Base-by-base conservation (phyloP, 164 flowering plant species). In the Litsea cubeba region DNA sequence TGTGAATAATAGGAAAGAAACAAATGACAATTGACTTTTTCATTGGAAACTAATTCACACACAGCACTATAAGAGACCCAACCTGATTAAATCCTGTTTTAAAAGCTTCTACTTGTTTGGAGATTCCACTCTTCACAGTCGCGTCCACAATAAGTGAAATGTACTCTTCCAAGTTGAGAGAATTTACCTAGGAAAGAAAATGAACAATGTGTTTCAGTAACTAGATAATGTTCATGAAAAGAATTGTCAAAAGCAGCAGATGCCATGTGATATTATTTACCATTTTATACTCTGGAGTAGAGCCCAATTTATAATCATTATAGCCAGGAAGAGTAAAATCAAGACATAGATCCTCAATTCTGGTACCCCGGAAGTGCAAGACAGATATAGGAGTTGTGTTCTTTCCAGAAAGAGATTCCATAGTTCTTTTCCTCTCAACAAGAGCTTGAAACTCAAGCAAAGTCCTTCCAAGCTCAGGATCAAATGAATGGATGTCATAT, bases 1-100 rank as follows among this genome's bases (percentile, higher is more conserved):
- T 10, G 28, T 25, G 66, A 14, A 63, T 20, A 11, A 60, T 7
- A 63, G 66, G 17, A 63, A 25, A 22, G 26, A 23, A 63, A 23
- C 28, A 63, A 63, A 63, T 12, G 24, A 63, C 10, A 54, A 15
- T 54, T 54, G 60, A 40, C 60, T 54, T n/a, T 15, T 54, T 3
- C n/a, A 54, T 15, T 54, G n/a, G 7, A 14, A 54, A 54, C 60
- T 54, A 54, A 4, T 3, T 54, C 60, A 54, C 20, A 54, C 50
- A 24, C 23, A 32, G 3, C n/a, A 24, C 24, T 46, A 68, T 22
- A 32, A 72, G 1, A 65, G 40, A 28, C 75, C 81, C 28, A 23
- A 95, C 99, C 95, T 93, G 89, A 78, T 91, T 90, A 82, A 95
- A 93, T 78, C 99, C 98, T n/a, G 88, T 83, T 76, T 82, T 91